A percentile compares a stretch with the other conserved stretches of the same genome.
Evolutionary conservation across 2,329 filamentous ascomycete species (phyloP).

Genomic region (Fusarium sp.): DNA sequence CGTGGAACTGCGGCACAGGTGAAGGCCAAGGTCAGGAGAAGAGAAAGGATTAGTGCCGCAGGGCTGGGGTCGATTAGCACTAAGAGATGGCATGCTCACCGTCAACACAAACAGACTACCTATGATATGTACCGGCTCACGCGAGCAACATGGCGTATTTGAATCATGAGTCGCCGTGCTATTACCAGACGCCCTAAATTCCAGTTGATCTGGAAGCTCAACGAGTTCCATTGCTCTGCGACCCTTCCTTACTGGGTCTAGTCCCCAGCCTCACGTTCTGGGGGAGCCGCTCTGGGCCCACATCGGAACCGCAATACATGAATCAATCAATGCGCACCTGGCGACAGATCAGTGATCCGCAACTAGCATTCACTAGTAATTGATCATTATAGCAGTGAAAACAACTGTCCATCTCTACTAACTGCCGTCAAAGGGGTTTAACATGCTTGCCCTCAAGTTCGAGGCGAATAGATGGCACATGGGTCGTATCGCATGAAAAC

Average conservation of each 20-base stretch:
- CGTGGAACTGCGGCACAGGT: conserved; percentile 8
- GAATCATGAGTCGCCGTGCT: conserved; percentile 22
- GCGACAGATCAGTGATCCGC: conserved; percentile 46
- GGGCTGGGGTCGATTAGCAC: conserved; percentile 10
- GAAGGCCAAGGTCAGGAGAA: conserved; percentile 18
- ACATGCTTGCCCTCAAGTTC: no score
- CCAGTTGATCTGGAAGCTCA: conserved; percentile 12
- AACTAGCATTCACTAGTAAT: conserved; percentile 19
- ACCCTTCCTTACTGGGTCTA: conserved; percentile 16
- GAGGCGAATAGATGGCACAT: no score
- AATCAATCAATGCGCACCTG: conserved; percentile 11
- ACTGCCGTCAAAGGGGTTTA: no score
- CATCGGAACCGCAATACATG: conserved; percentile 46
- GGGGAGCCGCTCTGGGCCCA: conserved; percentile 46
- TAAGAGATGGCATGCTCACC: conserved; percentile 30
- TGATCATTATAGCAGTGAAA: neutral
- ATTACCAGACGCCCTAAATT: conserved; percentile 17
- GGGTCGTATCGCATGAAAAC: no score
- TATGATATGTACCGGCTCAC: conserved; percentile 24
- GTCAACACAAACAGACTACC: conserved; percentile 13
- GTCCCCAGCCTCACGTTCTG: conserved; percentile 34
- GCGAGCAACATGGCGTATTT: conserved; percentile 21
- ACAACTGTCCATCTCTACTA: neutral
- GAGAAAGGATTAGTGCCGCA: conserved; percentile 8
- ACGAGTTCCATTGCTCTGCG: conserved; percentile 11